Percentiles rank a stretch among this genome's conserved stretches.
Conservation (phyloP, 192 early-diverging fungal species). For the Coemansia sp. region DNA sequence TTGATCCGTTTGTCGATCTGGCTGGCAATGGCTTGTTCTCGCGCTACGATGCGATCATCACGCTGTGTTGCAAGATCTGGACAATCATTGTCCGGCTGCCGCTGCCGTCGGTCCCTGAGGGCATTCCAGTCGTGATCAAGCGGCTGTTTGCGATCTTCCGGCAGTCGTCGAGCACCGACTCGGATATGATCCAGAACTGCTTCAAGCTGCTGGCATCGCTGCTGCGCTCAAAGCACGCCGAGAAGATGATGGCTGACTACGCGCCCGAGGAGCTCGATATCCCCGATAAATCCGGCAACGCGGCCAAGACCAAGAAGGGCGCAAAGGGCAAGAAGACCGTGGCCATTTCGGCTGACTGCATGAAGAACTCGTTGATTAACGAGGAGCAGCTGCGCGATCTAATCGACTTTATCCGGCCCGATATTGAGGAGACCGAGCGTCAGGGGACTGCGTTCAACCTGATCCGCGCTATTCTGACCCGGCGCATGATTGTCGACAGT, state of each 20-base stretch:
- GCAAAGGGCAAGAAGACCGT: conserved; percentile 5
- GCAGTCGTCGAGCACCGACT: conserved; percentile 58
- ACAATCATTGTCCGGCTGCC: conserved; percentile 65
- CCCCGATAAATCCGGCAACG: background rate
- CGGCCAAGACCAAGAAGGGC: conserved; percentile 11
- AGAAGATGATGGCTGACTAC: conserved; percentile 57
- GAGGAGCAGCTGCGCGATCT: conserved; percentile 69
- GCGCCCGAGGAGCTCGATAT: conserved; percentile 13
- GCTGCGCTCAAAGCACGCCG: conserved; percentile 69
- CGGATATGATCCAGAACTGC: conserved; percentile 68
- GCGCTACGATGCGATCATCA: conserved; percentile 64
- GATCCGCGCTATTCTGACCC: conserved; percentile 79
- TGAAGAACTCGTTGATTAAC: conserved; percentile 26
- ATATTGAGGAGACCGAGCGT: conserved; percentile 83
- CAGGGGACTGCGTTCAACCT: conserved; percentile 82
- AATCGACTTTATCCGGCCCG: conserved; percentile 75
- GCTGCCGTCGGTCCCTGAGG: conserved; percentile 63
- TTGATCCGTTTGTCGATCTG: conserved; percentile 77
- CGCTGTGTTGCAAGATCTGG: conserved; percentile 70
- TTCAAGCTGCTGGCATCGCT: conserved; percentile 80
- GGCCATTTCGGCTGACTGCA: conserved; percentile 4
- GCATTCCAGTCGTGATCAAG: conserved; percentile 70
- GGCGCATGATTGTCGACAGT: conserved; percentile 80
- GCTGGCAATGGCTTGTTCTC: conserved; percentile 84
- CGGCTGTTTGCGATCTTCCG: conserved; percentile 74